phyloP scores from a whole-genome alignment of 306 rosid genomes.

The Castanospermum australe region DNA sequence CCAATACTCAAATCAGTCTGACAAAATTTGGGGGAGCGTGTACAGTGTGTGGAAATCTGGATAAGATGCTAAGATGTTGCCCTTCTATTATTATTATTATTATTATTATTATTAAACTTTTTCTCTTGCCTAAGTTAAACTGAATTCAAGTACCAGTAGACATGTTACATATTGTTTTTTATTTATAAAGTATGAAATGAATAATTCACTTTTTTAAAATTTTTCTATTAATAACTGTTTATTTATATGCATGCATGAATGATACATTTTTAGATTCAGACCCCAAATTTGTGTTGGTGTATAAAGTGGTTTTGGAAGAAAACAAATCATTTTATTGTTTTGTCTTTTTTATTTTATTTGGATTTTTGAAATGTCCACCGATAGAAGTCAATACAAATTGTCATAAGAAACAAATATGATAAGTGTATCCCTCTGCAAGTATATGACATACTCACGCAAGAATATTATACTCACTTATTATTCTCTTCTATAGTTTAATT shows the following conservation, averaged over 20 bases:
- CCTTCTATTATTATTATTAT: no score
- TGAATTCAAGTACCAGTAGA: neutral
- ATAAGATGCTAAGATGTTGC: neutral
- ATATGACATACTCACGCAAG: neutral
- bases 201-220: neutral
- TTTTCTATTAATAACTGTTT: no score
- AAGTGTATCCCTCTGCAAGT: neutral
- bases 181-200: no score
- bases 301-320: neutral
- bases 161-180: no score
- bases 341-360: neutral
- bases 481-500: no score
- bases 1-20: neutral
- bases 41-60: neutral
- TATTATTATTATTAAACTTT: no score
- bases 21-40: neutral
- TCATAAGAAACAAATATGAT: neutral
- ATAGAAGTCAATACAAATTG: neutral
- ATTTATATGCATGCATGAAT: no score
- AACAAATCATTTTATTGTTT: neutral
- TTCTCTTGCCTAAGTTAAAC: neutral
- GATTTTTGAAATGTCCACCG: constrained; percentile 24
- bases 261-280: neutral
- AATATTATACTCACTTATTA: no score
- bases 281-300: neutral